These are phyloP conservation scores for Nepenthes gracilis DNA, from an alignment of 148 eudicot genomes.

Conservation along the genomic window DNA sequence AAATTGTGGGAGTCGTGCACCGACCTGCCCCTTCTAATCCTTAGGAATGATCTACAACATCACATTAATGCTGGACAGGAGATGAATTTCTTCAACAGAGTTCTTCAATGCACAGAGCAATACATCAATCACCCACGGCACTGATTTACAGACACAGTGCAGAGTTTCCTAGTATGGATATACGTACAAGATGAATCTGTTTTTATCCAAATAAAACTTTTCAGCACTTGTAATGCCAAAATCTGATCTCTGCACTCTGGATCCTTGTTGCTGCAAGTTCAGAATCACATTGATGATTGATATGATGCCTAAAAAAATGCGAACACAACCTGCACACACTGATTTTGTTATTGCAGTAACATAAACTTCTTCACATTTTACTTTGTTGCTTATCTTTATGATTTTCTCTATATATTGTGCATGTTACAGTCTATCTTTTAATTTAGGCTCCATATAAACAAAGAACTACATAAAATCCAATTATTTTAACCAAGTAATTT, in stretches of 20 bases:
- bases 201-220: constrained; percentile 23
- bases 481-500: no score
- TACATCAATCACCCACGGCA: constrained; percentile 3
- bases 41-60: not conserved
- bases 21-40: not conserved
- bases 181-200: constrained; percentile 16
- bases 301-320: constrained; percentile 34
- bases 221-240: constrained; percentile 26
- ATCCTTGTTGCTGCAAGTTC: constrained; percentile 34
- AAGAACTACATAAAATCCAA: no score
- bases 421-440: no score
- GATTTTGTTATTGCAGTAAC: constrained; percentile 46
- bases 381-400: constrained; percentile 5
- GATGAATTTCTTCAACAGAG: constrained; percentile 14
- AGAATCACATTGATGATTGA: constrained; percentile 29
- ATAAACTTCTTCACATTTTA: constrained; percentile 14
- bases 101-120: not conserved
- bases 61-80: constrained; percentile 10
- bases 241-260: constrained; percentile 35
- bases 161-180: constrained; percentile 21
- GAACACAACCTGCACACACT: constrained; percentile 50
- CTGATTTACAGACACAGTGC: constrained; percentile 10
- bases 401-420: not conserved
- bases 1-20: no score
- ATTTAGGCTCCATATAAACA: no score